A percentile compares a stretch with the other conserved stretches of the same genome.
These are phyloP conservation scores for Phytopythium litorale DNA, from an alignment of 352 stramenopile species.

Conservation along the genomic window DNA sequence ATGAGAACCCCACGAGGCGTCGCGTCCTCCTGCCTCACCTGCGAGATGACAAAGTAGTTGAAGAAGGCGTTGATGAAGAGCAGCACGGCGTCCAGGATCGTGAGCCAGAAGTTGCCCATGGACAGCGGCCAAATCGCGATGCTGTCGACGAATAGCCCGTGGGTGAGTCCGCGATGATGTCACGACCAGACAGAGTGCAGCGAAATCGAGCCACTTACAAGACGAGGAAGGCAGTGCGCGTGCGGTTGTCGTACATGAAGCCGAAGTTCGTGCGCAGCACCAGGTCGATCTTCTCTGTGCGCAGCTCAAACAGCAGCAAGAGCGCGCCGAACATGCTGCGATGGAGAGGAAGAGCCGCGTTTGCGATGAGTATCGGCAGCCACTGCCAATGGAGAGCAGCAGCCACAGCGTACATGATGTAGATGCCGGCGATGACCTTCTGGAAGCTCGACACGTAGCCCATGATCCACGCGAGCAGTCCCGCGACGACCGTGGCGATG, in stretches of 20 bases:
- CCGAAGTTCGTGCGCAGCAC: constrained; percentile 85
- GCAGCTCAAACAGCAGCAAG: constrained; percentile 80
- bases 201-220: constrained; percentile 50
- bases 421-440: constrained; percentile 80
- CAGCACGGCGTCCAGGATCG: constrained; percentile 82
- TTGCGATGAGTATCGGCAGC: background rate
- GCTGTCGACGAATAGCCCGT: constrained; percentile 16
- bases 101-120: constrained; percentile 89
- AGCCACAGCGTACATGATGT: constrained; percentile 71
- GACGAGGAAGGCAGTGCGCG: constrained; percentile 83
- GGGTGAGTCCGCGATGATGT: background rate
- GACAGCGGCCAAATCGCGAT: constrained; percentile 89
- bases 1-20: background rate
- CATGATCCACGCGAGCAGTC: constrained; percentile 78
- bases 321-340: constrained; percentile 73
- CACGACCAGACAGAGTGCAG: too few relatives aligned
- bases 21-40: constrained; percentile 13
- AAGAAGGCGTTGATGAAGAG: constrained; percentile 89
- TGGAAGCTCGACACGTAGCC: constrained; percentile 74
- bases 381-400: background rate
- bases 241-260: constrained; percentile 90
- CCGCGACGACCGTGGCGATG: constrained; percentile 59
- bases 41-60: constrained; percentile 90
- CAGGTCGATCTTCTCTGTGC: constrained; percentile 75
- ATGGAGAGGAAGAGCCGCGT: background rate